Percentiles rank a stretch among this genome's conserved stretches.
Evolutionary conservation across 768 basidiomycete species (phyloP).

Genomic region (Rhodotorula toruloides): DNA sequence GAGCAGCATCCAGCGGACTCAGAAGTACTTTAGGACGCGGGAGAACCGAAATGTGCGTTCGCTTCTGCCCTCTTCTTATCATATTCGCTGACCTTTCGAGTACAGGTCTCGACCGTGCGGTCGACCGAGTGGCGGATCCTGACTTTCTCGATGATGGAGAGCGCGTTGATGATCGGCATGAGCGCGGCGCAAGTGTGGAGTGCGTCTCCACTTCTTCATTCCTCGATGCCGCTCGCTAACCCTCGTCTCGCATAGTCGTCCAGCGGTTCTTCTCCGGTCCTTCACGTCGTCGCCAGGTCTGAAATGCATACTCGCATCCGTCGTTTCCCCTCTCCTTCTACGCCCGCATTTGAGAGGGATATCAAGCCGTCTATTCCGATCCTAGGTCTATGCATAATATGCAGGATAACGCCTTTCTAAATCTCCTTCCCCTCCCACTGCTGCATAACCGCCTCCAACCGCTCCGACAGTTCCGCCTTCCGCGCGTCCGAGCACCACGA

Average conservation of each 20-base stretch:
- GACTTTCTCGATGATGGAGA: constrained; percentile 40
- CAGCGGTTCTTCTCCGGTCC: constrained; percentile 42
- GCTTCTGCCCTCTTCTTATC: not conserved
- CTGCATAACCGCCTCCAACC: constrained; percentile 22
- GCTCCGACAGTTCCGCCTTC: constrained; percentile 31
- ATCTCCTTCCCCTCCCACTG: constrained; percentile 33
- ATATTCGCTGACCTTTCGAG: not conserved
- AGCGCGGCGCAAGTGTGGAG: constrained; percentile 42
- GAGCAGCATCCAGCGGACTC: constrained; percentile 81
- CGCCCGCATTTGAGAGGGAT: no score
- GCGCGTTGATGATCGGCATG: constrained; percentile 41
- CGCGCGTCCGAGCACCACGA: constrained; percentile 34
- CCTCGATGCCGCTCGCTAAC: not conserved
- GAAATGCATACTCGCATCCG: no score
- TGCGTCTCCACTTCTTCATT: not conserved
- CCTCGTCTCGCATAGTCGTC: constrained; percentile 25
- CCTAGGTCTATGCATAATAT: no score
- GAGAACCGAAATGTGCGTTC: constrained; percentile 36
- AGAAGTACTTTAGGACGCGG: constrained; percentile 62
- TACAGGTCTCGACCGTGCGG: constrained; percentile 39
- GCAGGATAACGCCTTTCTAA: no score
- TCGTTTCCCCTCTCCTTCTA: no score
- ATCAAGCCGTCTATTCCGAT: no score
- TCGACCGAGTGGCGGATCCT: constrained; percentile 41
- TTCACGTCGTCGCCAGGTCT: constrained; percentile 37